These are phyloP conservation scores for Cladosporium austrohemisphaericum DNA, from an alignment of 2,329 filamentous ascomycete genomes.

Conservation along the genomic window DNA sequence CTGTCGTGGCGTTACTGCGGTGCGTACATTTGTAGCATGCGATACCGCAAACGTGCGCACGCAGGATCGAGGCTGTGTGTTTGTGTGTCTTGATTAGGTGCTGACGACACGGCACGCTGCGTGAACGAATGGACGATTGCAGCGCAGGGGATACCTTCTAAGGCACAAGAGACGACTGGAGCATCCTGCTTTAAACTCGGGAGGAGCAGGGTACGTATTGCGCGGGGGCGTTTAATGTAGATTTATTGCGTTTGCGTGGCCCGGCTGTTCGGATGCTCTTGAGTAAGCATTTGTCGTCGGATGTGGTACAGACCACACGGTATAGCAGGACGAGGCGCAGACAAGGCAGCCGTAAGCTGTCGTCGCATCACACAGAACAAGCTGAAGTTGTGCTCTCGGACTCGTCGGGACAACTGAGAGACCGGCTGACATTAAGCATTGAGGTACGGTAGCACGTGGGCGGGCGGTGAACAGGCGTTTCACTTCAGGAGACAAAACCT, in stretches of 20 bases:
- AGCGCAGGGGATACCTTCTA: not conserved
- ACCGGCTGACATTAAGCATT: too few species aligned
- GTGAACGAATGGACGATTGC: conserved; percentile 1
- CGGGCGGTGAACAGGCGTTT: conserved; percentile 1
- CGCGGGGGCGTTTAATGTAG: not conserved
- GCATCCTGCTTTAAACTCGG: too few species aligned
- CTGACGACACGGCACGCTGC: conserved; percentile 5
- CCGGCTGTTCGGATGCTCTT: conserved; percentile 12
- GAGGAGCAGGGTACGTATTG: conserved; percentile 6
- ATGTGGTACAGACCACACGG: too few species aligned
- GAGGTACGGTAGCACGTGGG: conserved; percentile 9
- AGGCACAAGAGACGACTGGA: too few species aligned
- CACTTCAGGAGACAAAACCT: conserved; percentile 7
- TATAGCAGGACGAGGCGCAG: not conserved
- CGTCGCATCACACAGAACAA: too few species aligned
- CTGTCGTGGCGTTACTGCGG: too few species aligned
- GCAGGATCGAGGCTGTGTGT: not conserved
- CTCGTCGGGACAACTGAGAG: too few species aligned
- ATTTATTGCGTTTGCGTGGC: not conserved
- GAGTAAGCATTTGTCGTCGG: too few species aligned
- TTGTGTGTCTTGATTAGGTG: conserved; percentile 8
- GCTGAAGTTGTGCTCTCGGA: too few species aligned
- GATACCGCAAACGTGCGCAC: conserved; percentile 5
- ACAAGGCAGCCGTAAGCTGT: not conserved
- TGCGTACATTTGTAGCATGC: too few species aligned